Conservation (phyloP, 192 early-diverging fungal genomes). For the Podila epicladia region DNA sequence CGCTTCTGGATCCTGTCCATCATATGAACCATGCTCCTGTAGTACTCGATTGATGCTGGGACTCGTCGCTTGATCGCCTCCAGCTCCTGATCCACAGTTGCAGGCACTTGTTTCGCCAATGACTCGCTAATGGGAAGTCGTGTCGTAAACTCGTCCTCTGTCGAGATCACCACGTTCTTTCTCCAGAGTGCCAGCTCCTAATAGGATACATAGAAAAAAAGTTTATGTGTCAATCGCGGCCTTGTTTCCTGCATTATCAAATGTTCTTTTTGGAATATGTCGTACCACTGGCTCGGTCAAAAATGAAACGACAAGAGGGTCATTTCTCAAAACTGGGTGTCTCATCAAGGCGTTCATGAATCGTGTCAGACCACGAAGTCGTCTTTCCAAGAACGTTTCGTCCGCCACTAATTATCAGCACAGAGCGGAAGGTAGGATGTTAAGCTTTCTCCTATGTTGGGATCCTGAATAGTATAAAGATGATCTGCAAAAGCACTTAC, state of each 20-base stretch:
- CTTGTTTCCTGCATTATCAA: background rate
- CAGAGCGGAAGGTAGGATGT: background rate
- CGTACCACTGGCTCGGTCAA: conserved; percentile 73
- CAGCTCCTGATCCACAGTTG: conserved; percentile 62
- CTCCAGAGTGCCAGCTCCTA: conserved; percentile 72
- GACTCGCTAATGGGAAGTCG: conserved; percentile 34
- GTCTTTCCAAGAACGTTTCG: conserved; percentile 72
- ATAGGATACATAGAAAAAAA: background rate
- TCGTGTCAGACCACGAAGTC: conserved; percentile 73
- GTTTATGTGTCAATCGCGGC: background rate
- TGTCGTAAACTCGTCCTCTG: conserved; percentile 66
- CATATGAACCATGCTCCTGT: conserved; percentile 65
- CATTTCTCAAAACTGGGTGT: conserved; percentile 76
- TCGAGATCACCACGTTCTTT: conserved; percentile 59
- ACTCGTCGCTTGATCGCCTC: conserved; percentile 58
- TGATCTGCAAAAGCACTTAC: conserved; percentile 50
- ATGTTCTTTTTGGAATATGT: background rate
- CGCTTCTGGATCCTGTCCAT: conserved; percentile 71
- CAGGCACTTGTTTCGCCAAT: conserved; percentile 56
- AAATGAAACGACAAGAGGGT: conserved; percentile 70
- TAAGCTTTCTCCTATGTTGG: too few relatives aligned
- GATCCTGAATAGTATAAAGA: background rate
- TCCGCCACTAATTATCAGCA: conserved; percentile 57
- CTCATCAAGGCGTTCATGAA: conserved; percentile 81
- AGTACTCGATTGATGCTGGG: conserved; percentile 63